phyloP scores from a whole-genome alignment of 352 stramenopile species.

The Blastocystis sp. region DNA sequence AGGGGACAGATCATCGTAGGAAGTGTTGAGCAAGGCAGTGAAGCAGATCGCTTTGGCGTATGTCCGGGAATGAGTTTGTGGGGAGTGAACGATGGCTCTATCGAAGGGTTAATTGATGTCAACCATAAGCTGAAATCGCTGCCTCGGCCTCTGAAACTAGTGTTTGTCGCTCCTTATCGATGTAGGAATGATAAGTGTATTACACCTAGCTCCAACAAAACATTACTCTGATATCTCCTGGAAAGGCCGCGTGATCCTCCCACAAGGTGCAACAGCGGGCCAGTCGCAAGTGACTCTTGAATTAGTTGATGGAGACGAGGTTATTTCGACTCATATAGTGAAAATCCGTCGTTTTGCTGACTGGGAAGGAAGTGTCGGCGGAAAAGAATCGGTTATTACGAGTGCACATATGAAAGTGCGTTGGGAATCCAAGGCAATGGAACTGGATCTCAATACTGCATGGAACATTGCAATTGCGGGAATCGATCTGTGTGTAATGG shows the following conservation, averaged over 20 bases:
- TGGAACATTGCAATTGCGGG: neutral
- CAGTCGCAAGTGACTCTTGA: neutral
- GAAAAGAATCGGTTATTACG: neutral
- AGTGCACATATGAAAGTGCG: neutral
- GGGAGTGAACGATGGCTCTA: slow-evolving; percentile 1
- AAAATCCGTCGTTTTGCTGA: neutral
- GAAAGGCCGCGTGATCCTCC: neutral
- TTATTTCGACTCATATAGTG: neutral
- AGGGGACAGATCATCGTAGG: neutral
- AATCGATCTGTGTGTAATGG: neutral
- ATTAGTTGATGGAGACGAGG: neutral
- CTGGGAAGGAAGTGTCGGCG: neutral
- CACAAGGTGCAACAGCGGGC: neutral
- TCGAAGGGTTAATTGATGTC: neutral
- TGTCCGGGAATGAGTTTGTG: slow-evolving; percentile 3
- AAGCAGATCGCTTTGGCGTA: slow-evolving; percentile 17
- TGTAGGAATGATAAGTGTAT: neutral
- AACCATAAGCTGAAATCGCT: neutral
- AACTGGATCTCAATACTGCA: neutral
- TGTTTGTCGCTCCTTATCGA: slow-evolving; percentile 28
- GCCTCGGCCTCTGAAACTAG: neutral
- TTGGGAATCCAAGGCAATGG: neutral
- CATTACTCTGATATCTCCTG: neutral
- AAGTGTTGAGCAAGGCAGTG: neutral
- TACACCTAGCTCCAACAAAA: neutral